These are phyloP conservation scores for Phialocephala subalpina DNA, from an alignment of 2,329 filamentous ascomycete species.

Conservation along the genomic window DNA sequence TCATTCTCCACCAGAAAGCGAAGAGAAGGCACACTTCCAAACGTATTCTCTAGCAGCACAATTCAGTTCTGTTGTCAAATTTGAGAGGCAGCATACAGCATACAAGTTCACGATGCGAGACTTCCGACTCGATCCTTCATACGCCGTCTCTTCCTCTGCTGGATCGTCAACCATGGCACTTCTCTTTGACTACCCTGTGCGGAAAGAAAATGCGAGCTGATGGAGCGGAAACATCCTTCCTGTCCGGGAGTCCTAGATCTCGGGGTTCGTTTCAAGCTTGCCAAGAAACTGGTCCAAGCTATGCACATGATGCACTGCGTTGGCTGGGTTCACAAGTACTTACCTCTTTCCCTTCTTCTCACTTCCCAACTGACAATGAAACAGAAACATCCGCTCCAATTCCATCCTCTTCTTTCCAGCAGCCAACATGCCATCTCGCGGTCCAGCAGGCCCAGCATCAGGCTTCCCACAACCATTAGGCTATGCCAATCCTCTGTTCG, in stretches of 20 bases:
- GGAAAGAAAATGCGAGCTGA: conserved; percentile 38
- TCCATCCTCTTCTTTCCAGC: conserved; percentile 55
- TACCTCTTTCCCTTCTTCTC: conserved; percentile 33
- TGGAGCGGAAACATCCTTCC: conserved; percentile 36
- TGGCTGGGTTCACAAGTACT: conserved; percentile 58
- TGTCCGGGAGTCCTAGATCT: conserved; percentile 47
- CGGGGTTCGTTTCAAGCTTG: conserved; percentile 52
- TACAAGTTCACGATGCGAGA: conserved; percentile 39
- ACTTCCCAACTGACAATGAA: background rate
- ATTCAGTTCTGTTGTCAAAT: conserved; percentile 37
- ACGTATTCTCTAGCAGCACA: conserved; percentile 36
- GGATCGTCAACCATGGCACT: conserved; percentile 38
- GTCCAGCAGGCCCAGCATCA: conserved; percentile 48
- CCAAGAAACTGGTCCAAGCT: conserved; percentile 53
- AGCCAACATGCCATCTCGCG: conserved; percentile 40
- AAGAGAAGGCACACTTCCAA: conserved; percentile 26
- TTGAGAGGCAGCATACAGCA: conserved; percentile 34
- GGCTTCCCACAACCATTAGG: conserved; percentile 36
- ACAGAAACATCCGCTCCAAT: conserved; percentile 44
- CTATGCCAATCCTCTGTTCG: conserved; percentile 46
- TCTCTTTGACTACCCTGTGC: conserved; percentile 39
- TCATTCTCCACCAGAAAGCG: conserved; percentile 24
- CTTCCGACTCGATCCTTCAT: conserved; percentile 37
- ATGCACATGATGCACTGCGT: conserved; percentile 59
- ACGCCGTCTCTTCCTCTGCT: conserved; percentile 35